Evolutionary conservation across 2,329 filamentous ascomycete genomes (phyloP).

Genomic region (Phaeoacremonium minimum): DNA sequence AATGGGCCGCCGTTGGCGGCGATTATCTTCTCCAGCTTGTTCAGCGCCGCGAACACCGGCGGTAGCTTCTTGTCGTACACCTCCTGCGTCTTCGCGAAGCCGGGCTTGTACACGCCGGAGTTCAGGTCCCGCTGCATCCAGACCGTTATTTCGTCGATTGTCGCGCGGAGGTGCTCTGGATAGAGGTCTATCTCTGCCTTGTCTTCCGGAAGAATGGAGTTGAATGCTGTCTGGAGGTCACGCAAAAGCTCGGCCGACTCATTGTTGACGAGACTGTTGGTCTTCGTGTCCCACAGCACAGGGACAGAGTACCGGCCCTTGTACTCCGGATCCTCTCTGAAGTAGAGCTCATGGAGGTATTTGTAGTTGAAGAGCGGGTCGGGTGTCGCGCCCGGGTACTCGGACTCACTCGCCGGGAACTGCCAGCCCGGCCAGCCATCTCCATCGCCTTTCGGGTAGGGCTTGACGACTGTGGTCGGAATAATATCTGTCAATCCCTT

Average conservation of each 20-base stretch:
- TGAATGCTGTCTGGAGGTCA: constrained; percentile 53
- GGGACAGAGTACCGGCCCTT: constrained; percentile 59
- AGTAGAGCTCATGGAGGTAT: constrained; percentile 60
- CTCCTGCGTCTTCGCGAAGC: constrained; percentile 52
- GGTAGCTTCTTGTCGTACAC: constrained; percentile 50
- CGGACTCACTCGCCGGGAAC: constrained; percentile 46
- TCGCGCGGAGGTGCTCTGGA: constrained; percentile 35
- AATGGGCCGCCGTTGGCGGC: constrained; percentile 38
- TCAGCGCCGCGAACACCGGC: constrained; percentile 54
- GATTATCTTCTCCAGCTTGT: constrained; percentile 48
- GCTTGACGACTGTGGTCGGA: constrained; percentile 53
- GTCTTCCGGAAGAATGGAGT: constrained; percentile 37
- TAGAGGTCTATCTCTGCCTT: constrained; percentile 45
- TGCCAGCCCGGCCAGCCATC: constrained; percentile 61
- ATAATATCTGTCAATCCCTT: constrained; percentile 53
- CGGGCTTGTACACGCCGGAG: constrained; percentile 56
- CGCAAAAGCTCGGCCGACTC: constrained; percentile 55
- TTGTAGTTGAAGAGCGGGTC: constrained; percentile 55
- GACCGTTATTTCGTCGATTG: constrained; percentile 46
- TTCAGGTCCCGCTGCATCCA: constrained; percentile 57
- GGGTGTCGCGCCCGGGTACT: constrained; percentile 55
- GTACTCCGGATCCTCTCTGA: constrained; percentile 55
- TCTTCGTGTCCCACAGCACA: constrained; percentile 57
- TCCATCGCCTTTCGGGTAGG: constrained; percentile 62
- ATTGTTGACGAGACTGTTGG: constrained; percentile 53